Evolutionary conservation across 2,329 filamentous ascomycete species (phyloP).

Genomic region (Ceratocystis variospora): DNA sequence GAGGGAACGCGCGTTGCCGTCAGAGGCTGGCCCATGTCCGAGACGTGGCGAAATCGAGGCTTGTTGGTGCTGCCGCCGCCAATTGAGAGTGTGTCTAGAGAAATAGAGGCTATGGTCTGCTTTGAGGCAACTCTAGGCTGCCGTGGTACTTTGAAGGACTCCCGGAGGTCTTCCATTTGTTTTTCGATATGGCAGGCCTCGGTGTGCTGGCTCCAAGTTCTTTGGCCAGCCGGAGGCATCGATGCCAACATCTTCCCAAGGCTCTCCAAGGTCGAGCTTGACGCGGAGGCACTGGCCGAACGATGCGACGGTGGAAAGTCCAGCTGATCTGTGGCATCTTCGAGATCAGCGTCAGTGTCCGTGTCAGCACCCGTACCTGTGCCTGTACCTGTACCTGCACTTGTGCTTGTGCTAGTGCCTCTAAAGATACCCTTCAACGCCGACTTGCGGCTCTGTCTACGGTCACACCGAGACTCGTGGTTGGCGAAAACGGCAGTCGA

Average conservation of each 20-base stretch:
- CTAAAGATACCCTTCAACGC: neutral
- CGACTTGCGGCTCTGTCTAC: constrained; percentile 1
- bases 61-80: neutral
- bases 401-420: neutral
- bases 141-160: neutral
- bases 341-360: neutral
- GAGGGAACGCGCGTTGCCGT: neutral
- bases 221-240: neutral
- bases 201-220: constrained; percentile 2
- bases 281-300: neutral
- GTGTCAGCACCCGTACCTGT: neutral
- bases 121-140: neutral
- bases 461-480: neutral
- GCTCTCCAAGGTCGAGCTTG: neutral
- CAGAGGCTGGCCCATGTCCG: neutral
- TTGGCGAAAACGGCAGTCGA: neutral
- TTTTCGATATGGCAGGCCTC: constrained; percentile 2
- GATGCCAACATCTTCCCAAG: neutral
- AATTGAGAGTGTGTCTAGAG: neutral
- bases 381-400: neutral
- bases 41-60: neutral
- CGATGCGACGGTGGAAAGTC: neutral
- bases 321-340: neutral
- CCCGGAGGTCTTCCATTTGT: neutral
- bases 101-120: neutral